These are phyloP conservation scores for Fraxinus cuspidata DNA, from an alignment of 257 asterid species.

Conservation along the genomic window DNA sequence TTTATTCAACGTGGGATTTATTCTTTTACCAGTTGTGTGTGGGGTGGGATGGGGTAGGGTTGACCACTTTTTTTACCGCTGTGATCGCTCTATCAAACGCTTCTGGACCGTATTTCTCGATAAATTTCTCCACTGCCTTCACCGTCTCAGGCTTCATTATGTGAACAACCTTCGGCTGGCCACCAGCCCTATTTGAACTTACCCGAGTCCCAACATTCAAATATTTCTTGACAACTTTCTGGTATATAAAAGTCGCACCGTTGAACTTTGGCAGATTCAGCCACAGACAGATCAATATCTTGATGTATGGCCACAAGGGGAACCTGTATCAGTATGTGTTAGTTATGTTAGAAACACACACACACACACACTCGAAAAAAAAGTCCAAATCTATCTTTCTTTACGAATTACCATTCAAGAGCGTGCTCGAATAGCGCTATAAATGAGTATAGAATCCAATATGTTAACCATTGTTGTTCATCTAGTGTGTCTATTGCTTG, in stretches of 20 bases:
- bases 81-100: conserved; percentile 74
- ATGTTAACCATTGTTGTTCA: conserved; percentile 93
- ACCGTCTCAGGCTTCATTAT: conserved; percentile 93
- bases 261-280: conserved; percentile 47
- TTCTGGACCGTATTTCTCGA: conserved; percentile 67
- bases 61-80: conserved; percentile 48
- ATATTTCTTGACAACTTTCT: conserved; percentile 46
- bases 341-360: not conserved
- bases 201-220: conserved; percentile 57
- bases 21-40: too few relatives aligned
- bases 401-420: conserved; percentile 73
- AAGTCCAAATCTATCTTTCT: not conserved
- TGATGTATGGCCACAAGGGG: conserved; percentile 78
- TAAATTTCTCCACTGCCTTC: conserved; percentile 70
- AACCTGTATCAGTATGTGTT: conserved; percentile 59
- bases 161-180: conserved; percentile 68
- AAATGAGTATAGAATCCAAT: conserved; percentile 86
- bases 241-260: conserved; percentile 63
- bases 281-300: conserved; percentile 36
- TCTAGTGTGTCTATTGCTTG: conserved; percentile 84
- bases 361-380: not conserved
- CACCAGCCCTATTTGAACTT: conserved; percentile 54
- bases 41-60: not conserved
- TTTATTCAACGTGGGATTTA: too few relatives aligned
- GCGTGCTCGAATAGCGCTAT: conserved; percentile 78